Base-by-base conservation (phyloP, 2,329 filamentous ascomycete genomes). In the Aspergillus sp. region DNA sequence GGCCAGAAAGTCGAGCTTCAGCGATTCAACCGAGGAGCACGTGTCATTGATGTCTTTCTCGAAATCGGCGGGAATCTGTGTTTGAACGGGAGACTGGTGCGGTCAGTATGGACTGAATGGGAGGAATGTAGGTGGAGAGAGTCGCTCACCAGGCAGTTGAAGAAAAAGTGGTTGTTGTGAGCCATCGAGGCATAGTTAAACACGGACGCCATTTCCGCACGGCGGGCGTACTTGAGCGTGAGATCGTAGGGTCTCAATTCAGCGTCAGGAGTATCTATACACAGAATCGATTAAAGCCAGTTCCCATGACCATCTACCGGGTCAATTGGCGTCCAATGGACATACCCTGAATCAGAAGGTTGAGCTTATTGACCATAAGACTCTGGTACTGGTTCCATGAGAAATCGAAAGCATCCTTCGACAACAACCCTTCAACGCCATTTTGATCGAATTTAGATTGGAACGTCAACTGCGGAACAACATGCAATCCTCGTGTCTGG, bases 181-280 rank as follows among this genome's bases (percentile, higher is more conserved):
- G 89, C 88, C 87, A 95, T 95, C 60, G 88, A 95, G 68, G 93
- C 93, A 68, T 94, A 82, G 80, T 97, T 98, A 83, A 98, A 98
- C 66, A 85, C 75, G 59, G 84, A 78, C 38, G 93, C 93, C 53
- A 80, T 77, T 57, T 78, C 77, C 41, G 91, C 85, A 62, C 93
- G 81, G 68, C 90, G 88, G 51, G 91, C 87, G 50, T 85, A 85
- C 62, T 82, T 76, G 62, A 91, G 76, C 63, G 87, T 71, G 63
- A 95, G 83, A 42, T 82, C 75, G 69, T 86, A 83, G 52, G 82
- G 69, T 44, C 78, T 73, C 56, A 78, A 73, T 65, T 81, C 71
- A 56, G 84, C 84, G 61, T 80, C 78, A 15, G 82, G 74, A 57
- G 80, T 85, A 57, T 81, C 86, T 89, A 57, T 46, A 44, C 12